phyloP scores from a whole-genome alignment of 2,329 filamentous ascomycete species.

The Arthrobotrys sphaeroides region DNA sequence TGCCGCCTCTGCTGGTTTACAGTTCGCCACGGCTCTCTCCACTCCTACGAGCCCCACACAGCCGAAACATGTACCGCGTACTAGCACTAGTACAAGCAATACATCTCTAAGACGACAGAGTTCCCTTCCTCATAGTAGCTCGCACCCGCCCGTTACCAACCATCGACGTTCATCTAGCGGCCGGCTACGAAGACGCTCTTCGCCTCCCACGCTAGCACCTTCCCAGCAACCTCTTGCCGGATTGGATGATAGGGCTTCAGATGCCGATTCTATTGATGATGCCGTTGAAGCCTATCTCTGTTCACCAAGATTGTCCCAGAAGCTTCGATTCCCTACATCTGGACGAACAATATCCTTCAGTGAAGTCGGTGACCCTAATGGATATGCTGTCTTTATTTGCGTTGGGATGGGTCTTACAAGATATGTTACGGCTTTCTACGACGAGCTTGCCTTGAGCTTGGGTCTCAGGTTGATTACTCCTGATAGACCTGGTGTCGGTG shows the following conservation, averaged over 20 bases:
- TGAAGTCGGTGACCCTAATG: conserved; percentile 91
- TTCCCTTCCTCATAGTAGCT: conserved; percentile 40
- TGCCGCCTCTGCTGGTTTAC: conserved; percentile 51
- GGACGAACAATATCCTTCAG: conserved; percentile 93
- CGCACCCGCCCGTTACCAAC: conserved; percentile 41
- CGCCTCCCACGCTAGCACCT: conserved; percentile 47
- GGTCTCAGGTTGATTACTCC: conserved; percentile 91
- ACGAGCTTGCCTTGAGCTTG: conserved; percentile 88
- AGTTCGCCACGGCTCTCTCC: conserved; percentile 55
- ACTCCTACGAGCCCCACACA: conserved; percentile 55
- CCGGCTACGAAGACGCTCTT: conserved; percentile 48
- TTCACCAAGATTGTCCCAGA: conserved; percentile 85
- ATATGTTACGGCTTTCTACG: conserved; percentile 96
- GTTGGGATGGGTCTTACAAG: conserved; percentile 97
- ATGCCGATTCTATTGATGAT: conserved; percentile 86
- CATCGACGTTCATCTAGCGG: conserved; percentile 50
- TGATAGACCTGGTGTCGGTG: conserved; percentile 91
- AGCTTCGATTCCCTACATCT: conserved; percentile 83
- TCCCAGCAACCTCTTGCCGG: conserved; percentile 62
- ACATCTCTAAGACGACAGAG: conserved; percentile 56
- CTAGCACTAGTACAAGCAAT: conserved; percentile 53
- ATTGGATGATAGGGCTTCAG: conserved; percentile 77
- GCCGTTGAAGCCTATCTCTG: conserved; percentile 86
- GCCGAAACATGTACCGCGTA: conserved; percentile 50
- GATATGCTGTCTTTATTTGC: conserved; percentile 92